Percentiles rank a stretch among this genome's conserved stretches.
Conservation (phyloP, 495 filamentous ascomycete species). For the Saxispiralis lemnorum region DNA sequence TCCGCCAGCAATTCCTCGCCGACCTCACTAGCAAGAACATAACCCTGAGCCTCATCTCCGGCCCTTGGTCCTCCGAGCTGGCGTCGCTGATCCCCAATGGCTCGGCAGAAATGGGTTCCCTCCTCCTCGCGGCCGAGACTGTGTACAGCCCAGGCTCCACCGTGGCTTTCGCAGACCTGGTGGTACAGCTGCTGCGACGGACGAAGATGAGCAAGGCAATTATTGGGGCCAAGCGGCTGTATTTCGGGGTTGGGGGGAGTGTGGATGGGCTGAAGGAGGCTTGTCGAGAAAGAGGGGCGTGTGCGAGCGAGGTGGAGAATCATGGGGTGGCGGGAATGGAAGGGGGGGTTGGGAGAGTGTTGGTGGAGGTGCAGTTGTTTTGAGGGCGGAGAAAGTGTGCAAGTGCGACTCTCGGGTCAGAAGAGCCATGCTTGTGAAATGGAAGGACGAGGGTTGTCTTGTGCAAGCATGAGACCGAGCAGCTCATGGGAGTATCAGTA, state of each 20-base stretch:
- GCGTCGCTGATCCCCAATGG: constrained; percentile 9
- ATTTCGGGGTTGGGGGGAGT: constrained; percentile 91
- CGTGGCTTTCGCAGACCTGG: constrained; percentile 50
- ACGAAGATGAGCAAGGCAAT: constrained; percentile 44
- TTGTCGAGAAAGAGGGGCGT: constrained; percentile 36
- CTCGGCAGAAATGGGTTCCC: constrained; percentile 21
- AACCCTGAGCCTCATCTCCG: constrained; percentile 56
- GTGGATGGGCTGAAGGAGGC: constrained; percentile 68
- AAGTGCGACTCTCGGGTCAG: too few relatives aligned
- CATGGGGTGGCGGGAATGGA: constrained; percentile 38
- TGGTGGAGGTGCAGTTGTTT: constrained; percentile 29
- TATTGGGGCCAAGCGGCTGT: constrained; percentile 82
- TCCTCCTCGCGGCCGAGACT: constrained; percentile 79
- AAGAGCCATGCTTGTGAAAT: too few relatives aligned
- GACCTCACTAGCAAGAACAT: constrained; percentile 41
- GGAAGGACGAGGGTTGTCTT: too few relatives aligned
- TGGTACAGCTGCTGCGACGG: constrained; percentile 44
- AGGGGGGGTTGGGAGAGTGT: constrained; percentile 26
- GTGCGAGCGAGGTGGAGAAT: constrained; percentile 32
- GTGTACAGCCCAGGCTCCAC: constrained; percentile 78
- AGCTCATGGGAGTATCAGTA: too few relatives aligned
- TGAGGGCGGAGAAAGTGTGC: too few relatives aligned
- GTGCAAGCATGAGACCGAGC: too few relatives aligned
- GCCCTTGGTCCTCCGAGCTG: constrained; percentile 49
- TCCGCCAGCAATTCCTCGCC: constrained; percentile 42